Conservation (phyloP, 148 eudicot species). For the Vaccinium myrtillus region DNA sequence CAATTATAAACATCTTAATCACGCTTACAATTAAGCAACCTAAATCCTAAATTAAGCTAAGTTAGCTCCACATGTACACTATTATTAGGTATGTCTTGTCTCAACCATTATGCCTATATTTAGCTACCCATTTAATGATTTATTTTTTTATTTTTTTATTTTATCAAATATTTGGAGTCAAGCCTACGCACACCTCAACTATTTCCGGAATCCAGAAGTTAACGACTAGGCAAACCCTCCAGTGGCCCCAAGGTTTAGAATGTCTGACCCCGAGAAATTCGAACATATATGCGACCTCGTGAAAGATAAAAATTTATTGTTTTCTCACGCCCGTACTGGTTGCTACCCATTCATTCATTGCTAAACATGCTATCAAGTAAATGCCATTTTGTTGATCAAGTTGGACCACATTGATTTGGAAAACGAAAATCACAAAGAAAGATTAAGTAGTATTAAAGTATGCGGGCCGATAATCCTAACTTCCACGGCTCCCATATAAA, state of each 20-base stretch:
- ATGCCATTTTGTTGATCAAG: background rate
- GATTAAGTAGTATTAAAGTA: background rate
- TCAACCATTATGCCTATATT: background rate
- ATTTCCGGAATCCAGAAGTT: no score
- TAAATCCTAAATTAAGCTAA: background rate
- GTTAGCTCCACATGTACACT: background rate
- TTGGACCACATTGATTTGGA: background rate
- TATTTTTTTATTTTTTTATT: no score
- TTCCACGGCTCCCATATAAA: constrained; percentile 3
- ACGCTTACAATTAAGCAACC: background rate
- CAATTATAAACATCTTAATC: background rate
- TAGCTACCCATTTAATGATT: no score
- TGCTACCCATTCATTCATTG: background rate
- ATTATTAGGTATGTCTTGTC: background rate
- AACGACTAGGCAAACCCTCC: no score
- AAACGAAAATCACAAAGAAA: no score
- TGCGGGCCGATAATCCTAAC: constrained; percentile 3
- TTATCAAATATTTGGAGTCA: no score
- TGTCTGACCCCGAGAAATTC: no score
- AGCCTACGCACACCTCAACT: no score
- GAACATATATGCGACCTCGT: no score
- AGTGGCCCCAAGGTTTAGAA: no score
- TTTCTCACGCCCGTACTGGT: no score
- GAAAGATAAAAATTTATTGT: no score
- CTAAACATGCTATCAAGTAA: background rate